Base-by-base conservation (phyloP, 2,329 filamentous ascomycete genomes). In the Stemphylium beticola region DNA sequence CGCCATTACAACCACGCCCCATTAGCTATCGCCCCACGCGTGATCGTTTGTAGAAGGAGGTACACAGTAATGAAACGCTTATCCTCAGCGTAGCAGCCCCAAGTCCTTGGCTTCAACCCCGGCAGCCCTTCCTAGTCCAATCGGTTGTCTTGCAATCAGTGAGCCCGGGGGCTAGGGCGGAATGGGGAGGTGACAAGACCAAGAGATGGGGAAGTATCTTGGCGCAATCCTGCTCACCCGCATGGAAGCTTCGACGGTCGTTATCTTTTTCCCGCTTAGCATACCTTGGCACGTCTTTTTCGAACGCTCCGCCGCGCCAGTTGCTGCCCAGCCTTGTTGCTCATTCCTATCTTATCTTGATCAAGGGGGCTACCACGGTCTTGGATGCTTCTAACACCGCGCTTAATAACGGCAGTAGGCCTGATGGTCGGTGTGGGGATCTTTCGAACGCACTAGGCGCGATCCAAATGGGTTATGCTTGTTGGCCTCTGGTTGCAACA, bases 311-410 rank as follows among this genome's bases (percentile, higher is more conserved):
- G 59, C 58, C 51, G 49, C 49, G 42, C 32, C 37, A 44, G 50
- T 57, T 49, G 47, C 49, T 55, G 60, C 57, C 48, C 55, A 56
- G 51, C 31, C 42, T 42, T 49, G 38, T 58, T 32, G 47, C 57
- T 58, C 65, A 62, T 67, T 51, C 65, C 64, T 60, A 52, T 61
- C 55, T 58, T 48, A 60, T 60, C 58, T 44, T 59, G 48, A 59
- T 32, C 46, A 54, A 57, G 54, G 55, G 49, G 53, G 37, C 49
- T 55, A 53, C 54, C 62, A 62, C 55, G 54, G 65, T 22, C 64
- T 65, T 68, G 58, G 57, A 42, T 39, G 32, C 43, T 41, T 59
- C 44, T 46, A 58, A 39, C n/a, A 41, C 38, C 42, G 60, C 64
- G 64, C 60, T 67, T 67, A 64, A 53, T 31, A 45, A 38, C 61